Evolutionary conservation across 2,329 filamentous ascomycete genomes (phyloP), one percentile per base, ranked within the genome.

Genomic region (Cytospora schulzeri): DNA sequence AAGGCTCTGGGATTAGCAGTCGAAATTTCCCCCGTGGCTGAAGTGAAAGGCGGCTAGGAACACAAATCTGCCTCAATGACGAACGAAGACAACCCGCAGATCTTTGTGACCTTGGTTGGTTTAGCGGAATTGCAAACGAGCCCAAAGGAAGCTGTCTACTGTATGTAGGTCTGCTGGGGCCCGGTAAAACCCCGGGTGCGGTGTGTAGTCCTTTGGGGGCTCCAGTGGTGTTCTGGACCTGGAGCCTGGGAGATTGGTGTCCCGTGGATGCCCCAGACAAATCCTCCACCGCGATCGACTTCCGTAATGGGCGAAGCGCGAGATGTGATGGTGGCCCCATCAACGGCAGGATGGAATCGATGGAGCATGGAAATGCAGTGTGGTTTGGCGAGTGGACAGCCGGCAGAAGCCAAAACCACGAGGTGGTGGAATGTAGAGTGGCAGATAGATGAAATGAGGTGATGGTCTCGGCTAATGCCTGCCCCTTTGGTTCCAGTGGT

Each of bases 271-370:
- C 60, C 50, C 48, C 48, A 66, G 55, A 63, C 50, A 50, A 63
- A 59, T 63, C 60, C 64, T 59, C 41, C 60, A 26, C 54, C 52
- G 63, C 63, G 64, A 66, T 66, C 64, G 64, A 66, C 60, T 66
- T 59, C 64, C 64, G 19, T 51, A 56, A 54, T 48, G 6, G 60
- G 64, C 38, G 64, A 66, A 66, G 64, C 51, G 64, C 29, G 38
- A 54, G 55, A 63, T 59, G 55, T 15, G 24, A 55, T 29, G 28
- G 28, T 50, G 60, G 38, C 17, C 53, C 33, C 38, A 8, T 51
- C 15, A 38, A 50, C 35, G 50, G 53, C 52, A 56, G 41, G 28
- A 51, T 22, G 7, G 19, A 17, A 6, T 38, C 45, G 45, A 48
- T 48, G n/a, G 19, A 48, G 45, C 11, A 22, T 22, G 45, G 11